A percentile compares a stretch with the other conserved stretches of the same genome.
These are phyloP conservation scores for Combretum micranthum DNA, from an alignment of 345 rosid genomes.

Conservation along the genomic window DNA sequence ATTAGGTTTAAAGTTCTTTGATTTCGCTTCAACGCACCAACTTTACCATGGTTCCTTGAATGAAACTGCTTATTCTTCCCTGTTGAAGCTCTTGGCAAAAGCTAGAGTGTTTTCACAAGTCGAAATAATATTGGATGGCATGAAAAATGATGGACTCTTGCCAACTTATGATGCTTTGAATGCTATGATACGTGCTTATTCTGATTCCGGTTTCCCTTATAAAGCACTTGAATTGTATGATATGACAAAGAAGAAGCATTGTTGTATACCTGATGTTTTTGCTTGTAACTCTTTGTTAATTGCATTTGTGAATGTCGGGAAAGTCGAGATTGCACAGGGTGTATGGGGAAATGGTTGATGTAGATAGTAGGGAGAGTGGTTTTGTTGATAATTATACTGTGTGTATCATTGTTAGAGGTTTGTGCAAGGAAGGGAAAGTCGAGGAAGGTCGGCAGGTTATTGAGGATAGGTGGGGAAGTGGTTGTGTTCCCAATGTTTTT, in stretches of 20 bases:
- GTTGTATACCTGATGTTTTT: slow-evolving; percentile 41
- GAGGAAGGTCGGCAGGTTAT: slow-evolving; percentile 59
- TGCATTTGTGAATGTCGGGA: slow-evolving; percentile 27
- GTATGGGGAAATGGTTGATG: slow-evolving; percentile 55
- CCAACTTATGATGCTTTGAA: slow-evolving; percentile 59
- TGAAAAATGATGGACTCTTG: slow-evolving; percentile 35
- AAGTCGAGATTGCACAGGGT: slow-evolving; percentile 40
- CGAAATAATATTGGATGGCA: slow-evolving; percentile 28
- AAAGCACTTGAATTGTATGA: slow-evolving; percentile 53
- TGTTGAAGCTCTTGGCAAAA: slow-evolving; percentile 63
- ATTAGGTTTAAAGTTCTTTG: slow-evolving; percentile 15
- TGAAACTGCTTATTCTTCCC: slow-evolving; percentile 63
- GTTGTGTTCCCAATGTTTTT: slow-evolving; percentile 76
- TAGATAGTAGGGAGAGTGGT: slow-evolving; percentile 23
- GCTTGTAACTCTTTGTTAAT: slow-evolving; percentile 68
- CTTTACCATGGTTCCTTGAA: slow-evolving; percentile 21
- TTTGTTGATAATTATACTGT: slow-evolving; percentile 60
- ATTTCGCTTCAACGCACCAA: slow-evolving; percentile 39
- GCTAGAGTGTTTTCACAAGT: slow-evolving; percentile 41
- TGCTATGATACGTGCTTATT: slow-evolving; percentile 40
- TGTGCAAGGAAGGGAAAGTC: slow-evolving; percentile 65
- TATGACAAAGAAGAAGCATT: slow-evolving; percentile 18
- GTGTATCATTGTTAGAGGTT: slow-evolving; percentile 54
- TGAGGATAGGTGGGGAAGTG: slow-evolving; percentile 66
- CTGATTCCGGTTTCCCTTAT: slow-evolving; percentile 39